Base-by-base conservation (phyloP, 768 basidiomycete genomes). In the Termitomyces sp. region DNA sequence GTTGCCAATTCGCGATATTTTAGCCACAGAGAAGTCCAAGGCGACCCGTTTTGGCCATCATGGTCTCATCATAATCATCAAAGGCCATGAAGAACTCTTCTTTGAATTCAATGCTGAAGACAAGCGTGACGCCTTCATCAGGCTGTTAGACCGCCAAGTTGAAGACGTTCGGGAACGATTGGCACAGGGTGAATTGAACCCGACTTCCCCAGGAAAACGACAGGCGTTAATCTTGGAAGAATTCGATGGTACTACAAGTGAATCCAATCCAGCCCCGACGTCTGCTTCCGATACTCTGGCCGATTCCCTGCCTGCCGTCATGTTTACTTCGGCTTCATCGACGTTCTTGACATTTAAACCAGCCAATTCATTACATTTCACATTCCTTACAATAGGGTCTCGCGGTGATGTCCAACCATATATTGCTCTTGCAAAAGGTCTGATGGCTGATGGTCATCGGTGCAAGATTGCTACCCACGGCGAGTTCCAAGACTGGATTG, bases 321-420 rank as follows among this genome's bases (percentile, higher is more conserved):
- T 98, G 92, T 98, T 99, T 72, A 93, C 89, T 2, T 95, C 92
- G 12, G 87, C 90, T n/a, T 93, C 92, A 0, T 94, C 92, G 3
- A 96, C 96, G 2, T 98, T 98, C 76, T 74, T 99, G 62, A 96
- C 94, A 6, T 99, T 99, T 77, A 95, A 94, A 71, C 97, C 96
- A 2, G 80, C 82, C 65, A 82, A 90, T 63, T 77, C 90, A 2
- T 73, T 99, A 59, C 88, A 85, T 64, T 92, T 99, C 66, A 98
- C 97, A 0, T 94, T 96, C 73, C 73, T 98, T 61, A 98, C 96
- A 1, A 97, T 99, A 63, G 96, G 96, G 6, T 94, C 93, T 22
- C 82, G 96, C 52, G 96, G 96, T 53, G 96, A 99, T 69, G 97
- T 98, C 9, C 96, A 99, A 71, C 96, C 96, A 12, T 99, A 98